Evolutionary conservation across 805 yeast species (phyloP), one percentile per base, ranked within the genome.

Genomic region (Candida sonorensis): DNA sequence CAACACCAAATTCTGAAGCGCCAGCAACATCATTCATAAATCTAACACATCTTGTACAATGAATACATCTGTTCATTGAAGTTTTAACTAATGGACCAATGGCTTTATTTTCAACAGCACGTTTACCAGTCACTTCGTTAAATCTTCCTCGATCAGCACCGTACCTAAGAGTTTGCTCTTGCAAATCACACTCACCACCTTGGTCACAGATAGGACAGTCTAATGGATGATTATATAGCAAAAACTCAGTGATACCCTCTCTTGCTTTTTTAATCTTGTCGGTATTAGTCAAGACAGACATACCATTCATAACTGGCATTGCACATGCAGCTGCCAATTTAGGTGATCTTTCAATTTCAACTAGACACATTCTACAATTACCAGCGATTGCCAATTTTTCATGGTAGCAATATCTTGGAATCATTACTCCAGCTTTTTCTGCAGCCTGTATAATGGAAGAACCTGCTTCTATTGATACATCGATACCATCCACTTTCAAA

Each of bases 181-280:
- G 95, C 48, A 84, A 70, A 57, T 84, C 95, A 67, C 95, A 84
- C 60, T 84, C 95, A 44, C 95, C 95, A 62, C 94, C 95, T 62
- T 84, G 95, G 62, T 84, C 95, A 61, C 95, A 84, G 35, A 84
- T 81, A 16, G 94, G 95, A 63, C 94, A 84, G 64, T 85, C 95
- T 53, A 84, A 69, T 15, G 95, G 95, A 65, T 84, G 95, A 67
- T 85, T 85, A 46, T 84, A 85, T 43, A 84, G 69, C 41, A 84
- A 64, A 78, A 84, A 81, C 62, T 85, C 95, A 27, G 94, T 85
- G 48, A 84, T 92, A 55, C 90, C 90, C 61, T 84, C 95, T 55
- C 94, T 74, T 28, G 88, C 85, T 59, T 80, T 76, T 59, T 74
- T 78, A 42, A 82, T 83, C 53, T 85, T 75, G 46, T 81, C 90